A percentile compares a stretch with the other conserved stretches of the same genome.
These are phyloP conservation scores for Saccharomycopsis crataegensis DNA, from an alignment of 1,139 yeast species.

Conservation along the genomic window DNA sequence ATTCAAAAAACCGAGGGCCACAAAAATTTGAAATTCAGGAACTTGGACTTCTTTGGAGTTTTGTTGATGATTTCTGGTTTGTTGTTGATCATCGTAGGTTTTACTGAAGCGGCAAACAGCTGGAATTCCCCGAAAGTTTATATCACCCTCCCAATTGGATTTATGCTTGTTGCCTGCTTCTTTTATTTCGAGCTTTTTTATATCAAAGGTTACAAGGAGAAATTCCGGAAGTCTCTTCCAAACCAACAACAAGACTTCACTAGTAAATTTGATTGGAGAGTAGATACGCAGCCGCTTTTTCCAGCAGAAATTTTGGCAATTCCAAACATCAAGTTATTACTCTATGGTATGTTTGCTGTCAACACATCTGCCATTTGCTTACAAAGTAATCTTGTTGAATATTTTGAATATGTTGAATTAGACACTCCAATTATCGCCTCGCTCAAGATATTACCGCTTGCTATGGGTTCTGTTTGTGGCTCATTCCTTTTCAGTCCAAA, in stretches of 20 bases:
- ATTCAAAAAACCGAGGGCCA: constrained; percentile 25
- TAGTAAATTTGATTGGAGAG: constrained; percentile 6
- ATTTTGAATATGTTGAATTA: constrained; percentile 15
- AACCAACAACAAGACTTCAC: neutral
- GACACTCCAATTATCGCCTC: constrained; percentile 27
- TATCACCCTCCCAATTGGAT: constrained; percentile 26
- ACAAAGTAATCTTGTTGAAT: constrained; percentile 19
- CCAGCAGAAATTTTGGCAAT: constrained; percentile 10
- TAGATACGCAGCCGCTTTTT: constrained; percentile 7
- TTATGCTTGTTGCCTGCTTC: constrained; percentile 22
- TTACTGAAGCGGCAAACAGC: constrained; percentile 25
- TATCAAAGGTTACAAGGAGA: constrained; percentile 7
- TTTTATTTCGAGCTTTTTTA: constrained; percentile 21
- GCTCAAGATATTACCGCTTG: constrained; percentile 26
- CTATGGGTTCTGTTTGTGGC: constrained; percentile 24
- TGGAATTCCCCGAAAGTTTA: constrained; percentile 26
- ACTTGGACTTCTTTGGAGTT: constrained; percentile 28
- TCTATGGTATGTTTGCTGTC: constrained; percentile 12
- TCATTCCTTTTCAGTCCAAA: constrained; percentile 20
- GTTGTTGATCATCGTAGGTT: constrained; percentile 26
- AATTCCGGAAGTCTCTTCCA: neutral
- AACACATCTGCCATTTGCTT: constrained; percentile 21
- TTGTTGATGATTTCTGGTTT: constrained; percentile 26
- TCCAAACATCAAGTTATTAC: constrained; percentile 7
- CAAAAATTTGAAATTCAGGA: constrained; percentile 21